Percentiles rank a stretch among this genome's conserved stretches.
These are phyloP conservation scores for Crithidia expoeki DNA, from an alignment of 208 protist species.

Conservation along the genomic window DNA sequence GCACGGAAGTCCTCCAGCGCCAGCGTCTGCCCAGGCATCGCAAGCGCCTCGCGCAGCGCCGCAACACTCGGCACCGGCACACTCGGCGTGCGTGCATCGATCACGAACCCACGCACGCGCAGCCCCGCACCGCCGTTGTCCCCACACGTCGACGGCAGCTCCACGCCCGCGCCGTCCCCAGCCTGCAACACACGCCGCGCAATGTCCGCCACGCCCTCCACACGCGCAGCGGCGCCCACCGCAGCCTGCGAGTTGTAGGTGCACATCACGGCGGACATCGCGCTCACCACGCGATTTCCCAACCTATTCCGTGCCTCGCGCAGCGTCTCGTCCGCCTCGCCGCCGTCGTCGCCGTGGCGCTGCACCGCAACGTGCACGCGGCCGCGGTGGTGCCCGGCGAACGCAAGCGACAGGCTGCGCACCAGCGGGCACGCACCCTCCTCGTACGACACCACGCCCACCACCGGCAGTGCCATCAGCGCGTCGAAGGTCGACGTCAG, in stretches of 20 bases:
- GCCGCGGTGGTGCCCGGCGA: slow-evolving; percentile 43
- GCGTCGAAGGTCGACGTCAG: slow-evolving; percentile 27
- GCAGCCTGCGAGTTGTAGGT: slow-evolving; percentile 10
- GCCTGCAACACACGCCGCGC: background rate
- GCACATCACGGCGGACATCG: slow-evolving; percentile 32
- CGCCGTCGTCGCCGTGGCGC: slow-evolving; percentile 10
- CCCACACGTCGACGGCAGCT: slow-evolving; percentile 28
- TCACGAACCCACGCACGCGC: slow-evolving; percentile 41
- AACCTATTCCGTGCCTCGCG: slow-evolving; percentile 16
- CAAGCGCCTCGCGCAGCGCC: slow-evolving; percentile 25
- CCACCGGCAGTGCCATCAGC: slow-evolving; percentile 55
- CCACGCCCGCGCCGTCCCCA: slow-evolving; percentile 7
- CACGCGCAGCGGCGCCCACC: slow-evolving; percentile 1
- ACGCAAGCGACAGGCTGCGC: slow-evolving; percentile 50
- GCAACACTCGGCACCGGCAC: background rate
- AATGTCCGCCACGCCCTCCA: slow-evolving; percentile 12
- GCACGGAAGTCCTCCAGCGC: slow-evolving; percentile 65
- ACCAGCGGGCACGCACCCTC: slow-evolving; percentile 54
- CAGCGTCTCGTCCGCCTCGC: slow-evolving; percentile 21
- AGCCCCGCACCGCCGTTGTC: slow-evolving; percentile 13
- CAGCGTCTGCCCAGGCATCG: slow-evolving; percentile 52
- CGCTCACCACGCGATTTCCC: slow-evolving; percentile 34
- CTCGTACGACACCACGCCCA: slow-evolving; percentile 44
- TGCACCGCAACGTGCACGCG: slow-evolving; percentile 29
- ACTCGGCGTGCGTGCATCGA: slow-evolving; percentile 33